Evolutionary conservation across 192 early-diverging fungal species (phyloP).

Genomic region (Backusella australiensis): DNA sequence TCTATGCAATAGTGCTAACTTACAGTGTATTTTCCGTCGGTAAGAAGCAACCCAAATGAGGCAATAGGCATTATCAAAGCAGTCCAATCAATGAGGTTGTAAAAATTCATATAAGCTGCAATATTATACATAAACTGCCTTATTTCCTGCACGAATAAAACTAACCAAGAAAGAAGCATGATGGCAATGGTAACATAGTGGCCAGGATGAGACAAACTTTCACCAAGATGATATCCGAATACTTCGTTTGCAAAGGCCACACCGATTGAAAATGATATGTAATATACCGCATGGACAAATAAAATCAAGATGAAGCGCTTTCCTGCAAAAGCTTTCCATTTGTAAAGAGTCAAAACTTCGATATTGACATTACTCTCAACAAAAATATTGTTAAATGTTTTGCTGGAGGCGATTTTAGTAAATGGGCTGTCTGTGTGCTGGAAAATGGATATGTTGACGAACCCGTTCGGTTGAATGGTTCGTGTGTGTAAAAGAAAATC

Average conservation of each 20-base stretch:
- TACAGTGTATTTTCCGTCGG: not conserved
- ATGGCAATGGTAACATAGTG: not conserved
- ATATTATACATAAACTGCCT: not conserved
- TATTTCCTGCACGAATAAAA: not conserved
- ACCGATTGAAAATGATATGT: not conserved
- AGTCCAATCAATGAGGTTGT: not conserved
- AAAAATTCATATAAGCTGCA: not conserved
- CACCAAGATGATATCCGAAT: not conserved
- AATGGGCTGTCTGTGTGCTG: not conserved
- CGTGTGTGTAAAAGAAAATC: not conserved
- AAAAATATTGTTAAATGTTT: not conserved
- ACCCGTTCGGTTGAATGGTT: no score
- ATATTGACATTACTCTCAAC: not conserved
- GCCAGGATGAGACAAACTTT: not conserved
- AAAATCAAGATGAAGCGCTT: not conserved
- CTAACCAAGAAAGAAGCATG: not conserved
- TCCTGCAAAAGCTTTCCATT: not conserved
- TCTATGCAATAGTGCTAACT: no score
- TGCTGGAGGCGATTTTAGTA: not conserved
- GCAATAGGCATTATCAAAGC: not conserved
- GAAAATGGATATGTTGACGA: not conserved
- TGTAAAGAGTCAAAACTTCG: not conserved
- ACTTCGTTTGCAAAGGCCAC: not conserved
- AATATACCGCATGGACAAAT: not conserved
- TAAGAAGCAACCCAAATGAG: not conserved